phyloP scores from a whole-genome alignment of 2,329 filamentous ascomycete genomes.

The Beauveria pseudobassiana region DNA sequence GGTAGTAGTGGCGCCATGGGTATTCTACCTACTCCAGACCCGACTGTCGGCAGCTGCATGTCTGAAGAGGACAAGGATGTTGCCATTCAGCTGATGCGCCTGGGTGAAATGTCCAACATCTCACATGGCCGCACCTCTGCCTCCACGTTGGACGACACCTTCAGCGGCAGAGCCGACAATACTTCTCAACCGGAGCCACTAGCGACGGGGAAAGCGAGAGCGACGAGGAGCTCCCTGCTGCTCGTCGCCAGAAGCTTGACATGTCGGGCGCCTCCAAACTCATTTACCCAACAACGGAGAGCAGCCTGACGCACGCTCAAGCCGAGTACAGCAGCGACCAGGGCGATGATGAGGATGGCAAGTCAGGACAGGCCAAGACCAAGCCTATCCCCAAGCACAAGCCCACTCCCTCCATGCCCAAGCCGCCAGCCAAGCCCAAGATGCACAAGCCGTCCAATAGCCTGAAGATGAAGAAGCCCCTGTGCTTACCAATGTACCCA shows the following conservation, averaged over 20 bases:
- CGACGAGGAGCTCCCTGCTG: slow-evolving; percentile 51
- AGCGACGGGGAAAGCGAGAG: slow-evolving; percentile 68
- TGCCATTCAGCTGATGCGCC: slow-evolving; percentile 89
- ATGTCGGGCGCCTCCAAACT: slow-evolving; percentile 34
- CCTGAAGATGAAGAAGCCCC: slow-evolving; percentile 46
- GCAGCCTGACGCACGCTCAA: slow-evolving; percentile 41
- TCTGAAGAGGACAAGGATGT: slow-evolving; percentile 93
- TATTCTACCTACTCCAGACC: slow-evolving; percentile 85
- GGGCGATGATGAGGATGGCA: slow-evolving; percentile 25
- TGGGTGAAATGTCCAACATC: slow-evolving; percentile 89
- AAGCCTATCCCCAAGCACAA: slow-evolving; percentile 37
- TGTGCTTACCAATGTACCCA: slow-evolving; percentile 35
- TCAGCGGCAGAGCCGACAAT: slow-evolving; percentile 81
- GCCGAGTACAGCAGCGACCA: slow-evolving; percentile 29
- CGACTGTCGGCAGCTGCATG: slow-evolving; percentile 94
- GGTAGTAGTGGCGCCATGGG: slow-evolving; percentile 38
- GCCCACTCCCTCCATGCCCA: slow-evolving; percentile 20
- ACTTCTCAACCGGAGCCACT: slow-evolving; percentile 76
- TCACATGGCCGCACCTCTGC: slow-evolving; percentile 89
- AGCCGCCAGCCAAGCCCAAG: slow-evolving; percentile 36
- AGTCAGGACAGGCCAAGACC: slow-evolving; percentile 32
- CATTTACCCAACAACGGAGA: slow-evolving; percentile 45
- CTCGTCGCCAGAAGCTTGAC: slow-evolving; percentile 52
- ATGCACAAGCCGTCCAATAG: slow-evolving; percentile 28
- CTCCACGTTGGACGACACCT: slow-evolving; percentile 86